Evolutionary conservation across 495 filamentous ascomycete species (phyloP).

Genomic region (Usnea hakonensis): DNA sequence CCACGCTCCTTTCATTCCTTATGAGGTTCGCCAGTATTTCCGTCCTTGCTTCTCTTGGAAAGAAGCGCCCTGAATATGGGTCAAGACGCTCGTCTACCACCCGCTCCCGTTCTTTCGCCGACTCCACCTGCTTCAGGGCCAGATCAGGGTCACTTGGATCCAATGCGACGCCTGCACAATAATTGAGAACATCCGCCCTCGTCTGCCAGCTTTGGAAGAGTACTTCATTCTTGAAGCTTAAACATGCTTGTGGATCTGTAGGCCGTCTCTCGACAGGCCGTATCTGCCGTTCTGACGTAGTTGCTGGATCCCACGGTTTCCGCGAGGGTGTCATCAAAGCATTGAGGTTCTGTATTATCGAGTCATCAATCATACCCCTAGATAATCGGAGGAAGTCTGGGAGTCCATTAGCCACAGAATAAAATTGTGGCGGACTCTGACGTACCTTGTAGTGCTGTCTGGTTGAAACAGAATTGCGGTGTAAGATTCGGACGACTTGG

Average conservation of each 20-base stretch:
- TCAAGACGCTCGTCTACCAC: slow-evolving; percentile 85
- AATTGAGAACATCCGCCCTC: slow-evolving; percentile 77
- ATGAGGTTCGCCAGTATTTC: slow-evolving; percentile 71
- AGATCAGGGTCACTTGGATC: slow-evolving; percentile 85
- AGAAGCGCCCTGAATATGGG: slow-evolving; percentile 81
- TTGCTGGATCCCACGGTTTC: slow-evolving; percentile 69
- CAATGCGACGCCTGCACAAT: slow-evolving; percentile 83
- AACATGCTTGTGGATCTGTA: slow-evolving; percentile 57
- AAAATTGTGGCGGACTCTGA: neutral
- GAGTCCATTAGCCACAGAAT: neutral
- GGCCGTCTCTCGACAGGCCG: slow-evolving; percentile 32
- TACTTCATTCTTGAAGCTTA: slow-evolving; percentile 65
- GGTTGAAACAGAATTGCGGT: slow-evolving; percentile 91
- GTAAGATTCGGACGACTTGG: slow-evolving; percentile 57
- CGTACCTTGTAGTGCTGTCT: slow-evolving; percentile 71
- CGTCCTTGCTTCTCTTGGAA: slow-evolving; percentile 74
- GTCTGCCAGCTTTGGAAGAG: slow-evolving; percentile 85
- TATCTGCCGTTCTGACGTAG: slow-evolving; percentile 54
- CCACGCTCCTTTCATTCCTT: slow-evolving; percentile 77
- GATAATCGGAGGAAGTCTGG: slow-evolving; percentile 91
- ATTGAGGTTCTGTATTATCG: slow-evolving; percentile 88
- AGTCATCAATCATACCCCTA: slow-evolving; percentile 79
- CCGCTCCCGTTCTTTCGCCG: slow-evolving; percentile 60
- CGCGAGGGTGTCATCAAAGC: slow-evolving; percentile 70
- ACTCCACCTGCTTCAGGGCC: slow-evolving; percentile 60